Conservation (phyloP, 495 filamentous ascomycete genomes). For the Penicillium steckii region DNA sequence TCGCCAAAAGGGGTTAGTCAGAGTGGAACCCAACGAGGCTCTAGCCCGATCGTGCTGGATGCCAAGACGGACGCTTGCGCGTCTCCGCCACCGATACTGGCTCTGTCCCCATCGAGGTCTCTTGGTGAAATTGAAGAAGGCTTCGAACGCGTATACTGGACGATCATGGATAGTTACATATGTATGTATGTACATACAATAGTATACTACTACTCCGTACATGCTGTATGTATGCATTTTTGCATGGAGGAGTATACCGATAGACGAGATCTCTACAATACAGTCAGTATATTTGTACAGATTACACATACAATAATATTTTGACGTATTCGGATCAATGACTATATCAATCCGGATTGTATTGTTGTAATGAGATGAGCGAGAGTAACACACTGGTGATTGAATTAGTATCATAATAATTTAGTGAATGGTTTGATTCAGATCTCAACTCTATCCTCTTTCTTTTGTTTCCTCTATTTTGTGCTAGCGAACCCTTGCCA, state of each 20-base stretch:
- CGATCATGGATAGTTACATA: conserved; percentile 4
- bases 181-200: neutral
- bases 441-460: too few relatives aligned
- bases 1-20: conserved; percentile 20
- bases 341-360: too few relatives aligned
- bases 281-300: too few relatives aligned
- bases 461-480: neutral
- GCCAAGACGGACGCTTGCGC: conserved; percentile 51
- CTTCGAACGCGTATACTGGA: conserved; percentile 21
- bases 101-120: conserved; percentile 10
- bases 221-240: neutral
- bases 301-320: too few relatives aligned
- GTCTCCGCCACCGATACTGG: conserved; percentile 33
- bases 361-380: too few relatives aligned
- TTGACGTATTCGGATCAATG: too few relatives aligned
- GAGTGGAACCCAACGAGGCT: conserved; percentile 24
- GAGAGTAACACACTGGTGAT: too few relatives aligned
- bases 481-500: conserved; percentile 3
- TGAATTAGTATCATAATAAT: too few relatives aligned
- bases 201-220: too few relatives aligned
- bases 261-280: too few relatives aligned
- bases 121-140: conserved; percentile 13
- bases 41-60: conserved; percentile 38
- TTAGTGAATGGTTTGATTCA: too few relatives aligned
- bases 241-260: too few relatives aligned